Evolutionary conservation across 106 monocot genomes (phyloP), one percentile per base, ranked within the genome.

Genomic region (Dendrobium catenatum): DNA sequence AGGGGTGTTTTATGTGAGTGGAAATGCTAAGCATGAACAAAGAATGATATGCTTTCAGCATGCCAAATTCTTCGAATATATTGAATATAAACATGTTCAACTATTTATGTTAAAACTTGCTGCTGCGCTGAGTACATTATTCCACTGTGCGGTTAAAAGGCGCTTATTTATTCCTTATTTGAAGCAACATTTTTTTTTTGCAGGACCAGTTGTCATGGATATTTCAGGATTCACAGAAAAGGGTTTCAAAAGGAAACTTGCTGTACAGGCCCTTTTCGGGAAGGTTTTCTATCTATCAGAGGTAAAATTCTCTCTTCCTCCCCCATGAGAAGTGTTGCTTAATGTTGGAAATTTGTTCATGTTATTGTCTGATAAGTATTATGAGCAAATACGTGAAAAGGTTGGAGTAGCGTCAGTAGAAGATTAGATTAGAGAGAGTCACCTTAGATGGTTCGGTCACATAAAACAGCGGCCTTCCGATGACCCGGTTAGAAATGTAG

Each of bases 161-260:
- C 16, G 37, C 13, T 37, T 9, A 10, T 15, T 11, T n/a, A 15
- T 70, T 68, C 33, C 13, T 70, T 9, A 70, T 70, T 70, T 70
- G 33, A 15, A 24, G 61, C 10, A 70, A 70, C 37, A 2, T 70
- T 29, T 13, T 70, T 15, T 70, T 80, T n/a, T 82, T 73, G 64
- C 91, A 99, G 98, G 98, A 31, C 98, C 95, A 51, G 95, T 95
- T 79, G 91, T 91, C 67, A 95, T 99, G 91, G 91, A 99, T 85
- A 80, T 87, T 55, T 87, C 89, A 42, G 98, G 93, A 80, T 99
- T 99, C 73, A 95, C 93, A 75, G 92, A 93, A 77, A 90, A 86
- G 81, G 91, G 95, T 68, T 88, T 91, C 43, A 89, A 93, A 80
- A 82, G 95, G 49, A 99, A 93, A 78, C 82, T 99, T 86, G 93